phyloP scores from a whole-genome alignment of 208 protist genomes.

The Wallacemonas sp. region DNA sequence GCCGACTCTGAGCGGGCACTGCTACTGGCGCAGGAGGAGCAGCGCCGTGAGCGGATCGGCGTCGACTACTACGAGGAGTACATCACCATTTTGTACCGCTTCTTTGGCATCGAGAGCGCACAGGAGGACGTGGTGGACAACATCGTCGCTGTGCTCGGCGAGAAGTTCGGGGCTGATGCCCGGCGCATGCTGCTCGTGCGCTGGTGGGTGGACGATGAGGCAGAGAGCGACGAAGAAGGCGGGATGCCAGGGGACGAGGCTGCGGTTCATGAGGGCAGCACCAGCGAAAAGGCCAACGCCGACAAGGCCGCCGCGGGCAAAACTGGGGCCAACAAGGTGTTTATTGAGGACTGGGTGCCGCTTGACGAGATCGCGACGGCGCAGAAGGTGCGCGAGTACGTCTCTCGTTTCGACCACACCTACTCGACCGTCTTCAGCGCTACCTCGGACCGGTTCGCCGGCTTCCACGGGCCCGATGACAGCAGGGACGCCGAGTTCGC shows the following conservation, averaged over 20 bases:
- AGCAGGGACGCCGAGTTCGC: slow-evolving; percentile 2
- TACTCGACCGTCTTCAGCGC: slow-evolving; percentile 21
- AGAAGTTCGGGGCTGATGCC: slow-evolving; percentile 29
- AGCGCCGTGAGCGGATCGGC: background rate
- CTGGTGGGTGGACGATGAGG: slow-evolving; percentile 15
- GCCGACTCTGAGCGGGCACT: slow-evolving; percentile 16
- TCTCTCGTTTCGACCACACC: slow-evolving; percentile 32
- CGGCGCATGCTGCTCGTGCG: slow-evolving; percentile 41
- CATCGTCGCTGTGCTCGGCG: slow-evolving; percentile 41
- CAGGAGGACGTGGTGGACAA: slow-evolving; percentile 1
- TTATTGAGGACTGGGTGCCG: slow-evolving; percentile 38
- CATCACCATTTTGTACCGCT: background rate
- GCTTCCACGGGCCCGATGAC: slow-evolving; percentile 15
- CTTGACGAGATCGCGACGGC: slow-evolving; percentile 25
- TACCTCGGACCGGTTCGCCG: slow-evolving; percentile 1
- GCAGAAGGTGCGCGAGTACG: slow-evolving; percentile 36
- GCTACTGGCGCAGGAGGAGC: slow-evolving; percentile 12
- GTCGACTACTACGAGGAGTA: slow-evolving; percentile 18
- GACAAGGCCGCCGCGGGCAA: background rate
- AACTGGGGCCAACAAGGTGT: background rate
- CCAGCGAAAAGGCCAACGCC: background rate
- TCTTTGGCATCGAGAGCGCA: slow-evolving; percentile 15
- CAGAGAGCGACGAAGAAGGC: background rate
- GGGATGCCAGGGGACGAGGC: no score
- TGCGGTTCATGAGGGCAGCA: background rate